These are phyloP conservation scores for Arabidopsis lyrata DNA, from an alignment of 441 rosid species.

Conservation along the genomic window DNA sequence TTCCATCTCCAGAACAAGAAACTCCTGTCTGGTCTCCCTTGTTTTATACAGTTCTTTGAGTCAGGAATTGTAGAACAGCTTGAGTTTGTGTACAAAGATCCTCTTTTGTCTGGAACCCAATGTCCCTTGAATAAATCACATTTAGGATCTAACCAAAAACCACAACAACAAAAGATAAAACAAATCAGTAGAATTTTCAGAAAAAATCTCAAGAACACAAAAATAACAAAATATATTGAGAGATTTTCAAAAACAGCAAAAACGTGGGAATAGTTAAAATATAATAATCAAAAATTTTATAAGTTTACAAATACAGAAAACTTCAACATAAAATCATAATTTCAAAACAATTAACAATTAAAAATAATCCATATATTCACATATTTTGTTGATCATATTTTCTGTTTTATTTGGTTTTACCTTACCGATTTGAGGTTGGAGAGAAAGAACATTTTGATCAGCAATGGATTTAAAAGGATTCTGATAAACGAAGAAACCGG, in stretches of 20 bases:
- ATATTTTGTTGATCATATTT: not conserved
- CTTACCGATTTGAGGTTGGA: conserved; percentile 46
- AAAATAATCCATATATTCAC: no score
- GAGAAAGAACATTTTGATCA: conserved; percentile 39
- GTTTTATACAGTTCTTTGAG: conserved; percentile 72
- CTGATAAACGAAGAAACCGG: conserved; percentile 54
- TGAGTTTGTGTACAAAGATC: conserved; percentile 63
- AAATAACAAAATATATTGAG: not conserved
- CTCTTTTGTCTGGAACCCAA: conserved; percentile 70
- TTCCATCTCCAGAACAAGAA: conserved; percentile 93
- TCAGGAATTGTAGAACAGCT: conserved; percentile 73
- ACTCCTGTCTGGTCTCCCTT: conserved; percentile 69
- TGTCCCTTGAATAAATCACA: conserved; percentile 75
- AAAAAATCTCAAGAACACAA: conserved; percentile 1
- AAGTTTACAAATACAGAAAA: no score
- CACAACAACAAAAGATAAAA: conserved; percentile 15
- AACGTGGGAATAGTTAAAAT: not conserved
- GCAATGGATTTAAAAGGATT: conserved; percentile 48
- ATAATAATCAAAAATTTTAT: no score
- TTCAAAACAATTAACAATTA: no score
- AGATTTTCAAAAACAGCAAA: not conserved
- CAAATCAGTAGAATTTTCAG: not conserved
- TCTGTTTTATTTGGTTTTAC: conserved; percentile 8
- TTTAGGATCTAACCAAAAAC: conserved; percentile 39
- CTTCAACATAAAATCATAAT: no score